These are phyloP conservation scores for Solanum dulcamara DNA, from an alignment of 257 asterid species.

Conservation along the genomic window DNA sequence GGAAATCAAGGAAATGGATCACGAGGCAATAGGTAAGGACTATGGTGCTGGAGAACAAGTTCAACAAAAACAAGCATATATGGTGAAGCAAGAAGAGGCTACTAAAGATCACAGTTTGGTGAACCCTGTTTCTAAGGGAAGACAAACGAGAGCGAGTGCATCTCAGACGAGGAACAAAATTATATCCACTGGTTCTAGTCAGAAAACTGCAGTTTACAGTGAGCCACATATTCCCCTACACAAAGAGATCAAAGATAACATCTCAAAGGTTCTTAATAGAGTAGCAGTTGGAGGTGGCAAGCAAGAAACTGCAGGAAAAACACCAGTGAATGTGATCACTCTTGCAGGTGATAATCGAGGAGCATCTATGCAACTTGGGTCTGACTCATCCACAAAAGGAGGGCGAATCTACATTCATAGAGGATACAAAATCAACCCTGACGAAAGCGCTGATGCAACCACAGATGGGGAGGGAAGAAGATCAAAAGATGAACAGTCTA, in stretches of 20 bases:
- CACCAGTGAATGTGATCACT: slow-evolving; percentile 49
- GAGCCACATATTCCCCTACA: slow-evolving; percentile 20
- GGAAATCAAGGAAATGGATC: slow-evolving; percentile 15
- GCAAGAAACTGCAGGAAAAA: slow-evolving; percentile 14
- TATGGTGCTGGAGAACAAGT: slow-evolving; percentile 6
- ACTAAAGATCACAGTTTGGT: slow-evolving; percentile 9
- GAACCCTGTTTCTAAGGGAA: slow-evolving; percentile 10
- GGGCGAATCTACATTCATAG: slow-evolving; percentile 51
- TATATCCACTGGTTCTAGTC: neutral
- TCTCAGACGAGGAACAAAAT: slow-evolving; percentile 1
- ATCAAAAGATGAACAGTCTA: slow-evolving; percentile 7
- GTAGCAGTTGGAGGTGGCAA: slow-evolving; percentile 21
- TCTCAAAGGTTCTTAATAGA: slow-evolving; percentile 24
- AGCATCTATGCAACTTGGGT: slow-evolving; percentile 67
- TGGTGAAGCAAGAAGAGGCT: slow-evolving; percentile 6
- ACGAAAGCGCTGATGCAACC: slow-evolving; percentile 12
- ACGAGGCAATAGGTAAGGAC: slow-evolving; percentile 11
- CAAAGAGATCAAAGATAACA: slow-evolving; percentile 31
- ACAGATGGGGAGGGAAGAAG: slow-evolving; percentile 36
- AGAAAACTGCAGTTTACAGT: slow-evolving; percentile 14
- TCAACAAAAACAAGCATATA: slow-evolving; percentile 2
- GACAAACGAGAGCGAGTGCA: slow-evolving; percentile 9
- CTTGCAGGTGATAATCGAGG: slow-evolving; percentile 91
- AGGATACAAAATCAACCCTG: slow-evolving; percentile 52
- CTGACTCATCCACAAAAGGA: slow-evolving; percentile 29